A percentile compares a stretch with the other conserved stretches of the same genome.
These are phyloP conservation scores for Aspergillus nomiae DNA, from an alignment of 2,329 filamentous ascomycete genomes.

Conservation along the genomic window DNA sequence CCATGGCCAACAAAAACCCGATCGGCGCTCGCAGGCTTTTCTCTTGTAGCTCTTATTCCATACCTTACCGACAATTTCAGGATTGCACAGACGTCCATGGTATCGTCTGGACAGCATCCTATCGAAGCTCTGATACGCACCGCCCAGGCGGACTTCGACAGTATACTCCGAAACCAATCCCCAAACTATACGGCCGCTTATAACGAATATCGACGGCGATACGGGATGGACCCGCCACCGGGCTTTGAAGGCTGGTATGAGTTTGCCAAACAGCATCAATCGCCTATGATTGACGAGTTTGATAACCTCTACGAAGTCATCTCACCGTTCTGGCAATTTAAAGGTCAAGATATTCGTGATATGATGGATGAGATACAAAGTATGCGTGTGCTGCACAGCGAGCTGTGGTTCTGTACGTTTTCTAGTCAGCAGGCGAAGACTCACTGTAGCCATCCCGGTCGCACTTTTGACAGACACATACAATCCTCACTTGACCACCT, in stretches of 20 bases:
- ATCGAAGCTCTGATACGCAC: slow-evolving; percentile 1
- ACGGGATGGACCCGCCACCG: slow-evolving; percentile 8
- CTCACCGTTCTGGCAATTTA: slow-evolving; percentile 9
- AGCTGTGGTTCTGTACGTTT: slow-evolving; percentile 15
- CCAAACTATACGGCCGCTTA: background rate
- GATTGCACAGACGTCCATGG: slow-evolving; percentile 2
- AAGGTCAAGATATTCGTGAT: slow-evolving; percentile 5
- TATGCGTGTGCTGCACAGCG: background rate
- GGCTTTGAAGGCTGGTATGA: slow-evolving; percentile 16
- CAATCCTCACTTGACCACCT: slow-evolving; percentile 5
- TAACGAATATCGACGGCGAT: slow-evolving; percentile 11
- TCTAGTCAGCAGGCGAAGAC: background rate
- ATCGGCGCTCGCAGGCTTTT: slow-evolving; percentile 5
- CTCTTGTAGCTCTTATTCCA: slow-evolving; percentile 1
- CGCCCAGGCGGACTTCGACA: slow-evolving; percentile 3
- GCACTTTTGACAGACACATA: slow-evolving; percentile 10
- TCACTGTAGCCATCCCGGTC: slow-evolving; percentile 7
- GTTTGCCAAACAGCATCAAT: slow-evolving; percentile 11
- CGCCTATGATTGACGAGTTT: slow-evolving; percentile 15
- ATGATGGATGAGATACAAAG: background rate
- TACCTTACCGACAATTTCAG: slow-evolving; percentile 4
- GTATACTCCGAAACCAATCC: background rate
- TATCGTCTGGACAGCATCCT: slow-evolving; percentile 3
- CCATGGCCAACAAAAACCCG: slow-evolving; percentile 5
- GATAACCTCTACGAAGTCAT: slow-evolving; percentile 8